Percentiles rank a stretch among this genome's conserved stretches.
Evolutionary conservation across 23 red algal species (phyloP).

Genomic region (Porphyridium purpureum): DNA sequence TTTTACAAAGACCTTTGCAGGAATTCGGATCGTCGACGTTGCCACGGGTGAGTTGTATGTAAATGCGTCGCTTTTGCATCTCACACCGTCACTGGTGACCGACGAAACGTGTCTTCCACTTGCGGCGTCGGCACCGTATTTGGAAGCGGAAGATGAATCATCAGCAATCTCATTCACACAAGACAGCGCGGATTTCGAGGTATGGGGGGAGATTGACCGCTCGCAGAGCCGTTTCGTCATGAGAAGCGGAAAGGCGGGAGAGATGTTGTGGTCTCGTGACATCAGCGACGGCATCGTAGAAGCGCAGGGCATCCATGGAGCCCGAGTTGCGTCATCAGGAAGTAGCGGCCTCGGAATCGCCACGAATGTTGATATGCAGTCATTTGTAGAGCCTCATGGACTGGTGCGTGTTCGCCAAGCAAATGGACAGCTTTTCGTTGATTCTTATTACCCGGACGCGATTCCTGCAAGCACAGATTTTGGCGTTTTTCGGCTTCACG

Average conservation of each 20-base stretch:
- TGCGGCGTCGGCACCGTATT: not conserved
- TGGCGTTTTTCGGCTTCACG: too few relatives aligned
- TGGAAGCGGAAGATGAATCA: not conserved
- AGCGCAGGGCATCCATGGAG: constrained; percentile 32
- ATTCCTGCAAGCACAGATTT: too few relatives aligned
- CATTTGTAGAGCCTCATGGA: not conserved
- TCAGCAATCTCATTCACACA: constrained; percentile 9
- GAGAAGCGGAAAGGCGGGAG: constrained; percentile 5
- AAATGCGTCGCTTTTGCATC: constrained; percentile 39
- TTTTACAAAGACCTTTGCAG: constrained; percentile 30
- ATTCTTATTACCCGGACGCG: not conserved
- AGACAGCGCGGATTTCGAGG: not conserved
- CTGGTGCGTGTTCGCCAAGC: not conserved
- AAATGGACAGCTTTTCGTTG: not conserved
- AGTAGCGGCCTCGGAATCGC: not conserved
- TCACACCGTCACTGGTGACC: constrained; percentile 21
- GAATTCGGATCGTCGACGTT: constrained; percentile 28
- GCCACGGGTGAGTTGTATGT: constrained; percentile 19
- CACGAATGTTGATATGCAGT: not conserved
- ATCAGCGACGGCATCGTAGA: constrained; percentile 21
- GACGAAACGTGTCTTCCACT: constrained; percentile 15
- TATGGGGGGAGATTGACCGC: not conserved
- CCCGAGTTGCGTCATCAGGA: constrained; percentile 1
- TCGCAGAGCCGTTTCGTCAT: constrained; percentile 16
- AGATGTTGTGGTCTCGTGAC: constrained; percentile 20